Conservation (phyloP, 129 eudicot species). For the Deinandra increscens region DNA sequence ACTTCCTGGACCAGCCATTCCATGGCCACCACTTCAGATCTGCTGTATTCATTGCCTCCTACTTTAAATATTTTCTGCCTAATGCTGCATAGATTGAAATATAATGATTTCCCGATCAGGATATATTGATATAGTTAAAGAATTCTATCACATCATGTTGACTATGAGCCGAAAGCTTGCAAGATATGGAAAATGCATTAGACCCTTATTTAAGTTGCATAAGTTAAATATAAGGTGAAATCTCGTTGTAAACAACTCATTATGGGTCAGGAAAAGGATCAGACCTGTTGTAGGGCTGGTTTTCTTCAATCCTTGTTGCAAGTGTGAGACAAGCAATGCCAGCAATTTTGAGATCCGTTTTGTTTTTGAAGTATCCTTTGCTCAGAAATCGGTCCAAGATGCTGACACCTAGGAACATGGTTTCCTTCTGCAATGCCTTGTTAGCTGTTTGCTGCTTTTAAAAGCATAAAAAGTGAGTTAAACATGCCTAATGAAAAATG, state of each 20-base stretch:
- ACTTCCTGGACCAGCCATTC: slow-evolving; percentile 98
- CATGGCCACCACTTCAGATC: slow-evolving; percentile 95
- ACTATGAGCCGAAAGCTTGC: not conserved
- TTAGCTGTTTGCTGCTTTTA: slow-evolving; percentile 58
- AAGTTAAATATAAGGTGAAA: not conserved
- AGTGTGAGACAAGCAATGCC: slow-evolving; percentile 95
- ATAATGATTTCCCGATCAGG: not conserved
- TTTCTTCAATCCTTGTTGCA: slow-evolving; percentile 95
- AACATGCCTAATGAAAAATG: not conserved
- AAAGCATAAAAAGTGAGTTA: slow-evolving; percentile 9
- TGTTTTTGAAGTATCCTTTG: slow-evolving; percentile 79
- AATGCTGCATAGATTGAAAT: slow-evolving; percentile 48
- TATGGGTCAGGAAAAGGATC: not conserved
- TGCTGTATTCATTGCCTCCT: slow-evolving; percentile 56
- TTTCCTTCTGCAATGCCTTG: slow-evolving; percentile 74
- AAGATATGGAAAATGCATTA: slow-evolving; percentile 11
- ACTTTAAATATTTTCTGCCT: slow-evolving; percentile 49
- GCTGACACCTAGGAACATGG: slow-evolving; percentile 77
- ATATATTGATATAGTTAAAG: not conserved
- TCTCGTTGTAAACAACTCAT: not conserved
- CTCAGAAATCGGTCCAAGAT: slow-evolving; percentile 74
- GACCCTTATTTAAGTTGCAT: slow-evolving; percentile 5
- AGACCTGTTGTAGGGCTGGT: slow-evolving; percentile 92
- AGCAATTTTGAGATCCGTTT: slow-evolving; percentile 73
- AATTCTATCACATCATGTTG: not conserved